Conservation (phyloP, 352 stramenopile genomes). For the Saprolegnia diclina region DNA sequence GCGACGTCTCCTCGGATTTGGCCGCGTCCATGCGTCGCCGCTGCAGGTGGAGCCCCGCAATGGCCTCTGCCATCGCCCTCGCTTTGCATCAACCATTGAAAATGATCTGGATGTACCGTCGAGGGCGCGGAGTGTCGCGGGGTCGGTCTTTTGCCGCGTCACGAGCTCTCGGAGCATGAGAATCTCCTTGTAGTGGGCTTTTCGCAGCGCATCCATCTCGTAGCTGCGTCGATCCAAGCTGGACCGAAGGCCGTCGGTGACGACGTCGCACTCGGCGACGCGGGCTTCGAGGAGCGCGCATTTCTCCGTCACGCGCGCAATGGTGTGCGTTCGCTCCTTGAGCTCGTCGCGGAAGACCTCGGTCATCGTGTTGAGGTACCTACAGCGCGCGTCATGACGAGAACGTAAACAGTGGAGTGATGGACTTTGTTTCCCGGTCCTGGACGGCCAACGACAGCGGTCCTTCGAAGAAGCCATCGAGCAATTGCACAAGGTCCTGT, state of each 20-base stretch:
- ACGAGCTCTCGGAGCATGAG: constrained; percentile 67
- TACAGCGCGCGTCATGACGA: not conserved
- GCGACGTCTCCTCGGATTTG: not conserved
- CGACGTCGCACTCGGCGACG: constrained; percentile 31
- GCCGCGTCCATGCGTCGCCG: not conserved
- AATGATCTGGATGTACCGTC: too few species aligned
- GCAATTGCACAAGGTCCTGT: not conserved
- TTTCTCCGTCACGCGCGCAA: constrained; percentile 27
- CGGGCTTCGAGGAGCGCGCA: constrained; percentile 29
- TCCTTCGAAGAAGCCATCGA: constrained; percentile 43
- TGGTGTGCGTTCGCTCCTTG: constrained; percentile 29
- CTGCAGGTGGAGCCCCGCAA: not conserved
- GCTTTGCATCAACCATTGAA: not conserved
- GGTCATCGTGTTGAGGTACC: constrained; percentile 47
- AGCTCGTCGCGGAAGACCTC: constrained; percentile 49
- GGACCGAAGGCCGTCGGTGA: constrained; percentile 38
- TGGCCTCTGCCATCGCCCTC: not conserved
- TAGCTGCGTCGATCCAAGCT: constrained; percentile 57
- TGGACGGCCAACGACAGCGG: constrained; percentile 46
- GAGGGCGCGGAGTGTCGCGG: constrained; percentile 40
- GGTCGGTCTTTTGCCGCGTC: constrained; percentile 46
- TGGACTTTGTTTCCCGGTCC: constrained; percentile 37
- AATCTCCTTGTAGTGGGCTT: constrained; percentile 67
- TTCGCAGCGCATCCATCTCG: constrained; percentile 58
- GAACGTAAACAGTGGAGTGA: not conserved